Conservation (phyloP, 345 rosid genomes). For the Abelmoschus esculentus region DNA sequence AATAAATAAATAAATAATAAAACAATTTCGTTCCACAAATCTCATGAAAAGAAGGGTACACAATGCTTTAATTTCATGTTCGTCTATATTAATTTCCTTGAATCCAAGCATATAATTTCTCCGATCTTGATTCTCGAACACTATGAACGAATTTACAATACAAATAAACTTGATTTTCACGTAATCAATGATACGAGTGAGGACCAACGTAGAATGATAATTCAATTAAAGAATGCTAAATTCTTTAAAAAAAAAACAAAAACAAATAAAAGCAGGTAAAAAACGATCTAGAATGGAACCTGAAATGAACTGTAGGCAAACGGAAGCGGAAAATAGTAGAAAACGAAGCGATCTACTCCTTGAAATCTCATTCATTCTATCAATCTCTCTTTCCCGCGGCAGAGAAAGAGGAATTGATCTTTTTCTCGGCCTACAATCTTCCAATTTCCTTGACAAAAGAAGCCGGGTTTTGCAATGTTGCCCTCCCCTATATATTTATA, state of each 20-base stretch:
- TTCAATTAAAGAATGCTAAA: background rate
- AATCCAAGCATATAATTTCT: background rate
- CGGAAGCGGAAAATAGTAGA: constrained; percentile 28
- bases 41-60: background rate
- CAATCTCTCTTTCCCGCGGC: background rate
- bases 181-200: background rate
- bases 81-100: background rate
- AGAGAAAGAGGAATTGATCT: constrained; percentile 6
- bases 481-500: background rate
- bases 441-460: background rate
- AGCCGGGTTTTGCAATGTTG: background rate
- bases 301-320: constrained; percentile 41
- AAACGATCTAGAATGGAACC: constrained; percentile 31
- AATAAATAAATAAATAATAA: too few relatives aligned
- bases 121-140: background rate
- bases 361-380: constrained; percentile 30
- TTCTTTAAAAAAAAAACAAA: background rate
- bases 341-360: constrained; percentile 27
- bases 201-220: background rate
- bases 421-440: constrained; percentile 2
- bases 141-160: background rate
- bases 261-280: background rate
- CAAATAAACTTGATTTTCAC: background rate
- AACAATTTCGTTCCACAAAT: too few relatives aligned
- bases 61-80: background rate